Conservation (phyloP, 768 basidiomycete species). For the Russula sp. region DNA sequence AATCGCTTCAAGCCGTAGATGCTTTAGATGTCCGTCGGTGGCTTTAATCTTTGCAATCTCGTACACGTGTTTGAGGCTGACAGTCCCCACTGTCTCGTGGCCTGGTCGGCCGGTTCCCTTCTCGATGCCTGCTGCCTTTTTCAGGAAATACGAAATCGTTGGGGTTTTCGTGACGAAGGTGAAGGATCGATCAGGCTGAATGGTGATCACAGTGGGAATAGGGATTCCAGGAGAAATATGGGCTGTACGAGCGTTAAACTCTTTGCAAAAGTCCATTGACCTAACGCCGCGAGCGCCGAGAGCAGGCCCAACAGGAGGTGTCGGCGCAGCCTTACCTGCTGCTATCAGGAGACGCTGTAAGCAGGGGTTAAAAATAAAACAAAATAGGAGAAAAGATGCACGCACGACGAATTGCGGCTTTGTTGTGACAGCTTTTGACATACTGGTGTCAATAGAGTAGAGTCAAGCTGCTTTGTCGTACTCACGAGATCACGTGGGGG, state of each 20-base stretch:
- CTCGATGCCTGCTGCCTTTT: conserved; percentile 83
- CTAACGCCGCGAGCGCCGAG: conserved; percentile 97
- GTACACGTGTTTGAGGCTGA: conserved; percentile 95
- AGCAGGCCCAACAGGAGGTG: conserved; percentile 94
- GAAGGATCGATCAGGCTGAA: conserved; percentile 94
- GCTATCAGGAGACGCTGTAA: conserved; percentile 75
- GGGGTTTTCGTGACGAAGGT: conserved; percentile 91
- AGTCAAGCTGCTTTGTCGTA: too few species aligned
- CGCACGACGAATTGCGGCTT: conserved; percentile 74
- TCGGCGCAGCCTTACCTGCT: conserved; percentile 93
- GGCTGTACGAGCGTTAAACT: conserved; percentile 97
- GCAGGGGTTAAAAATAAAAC: conserved; percentile 1
- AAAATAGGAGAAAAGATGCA: conserved; percentile 23
- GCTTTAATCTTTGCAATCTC: conserved; percentile 98
- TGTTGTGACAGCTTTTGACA: conserved; percentile 65
- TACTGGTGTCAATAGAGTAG: conserved; percentile 26
- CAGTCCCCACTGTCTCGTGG: conserved; percentile 69
- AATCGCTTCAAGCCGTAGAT: conserved; percentile 80
- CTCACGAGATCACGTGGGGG: neutral
- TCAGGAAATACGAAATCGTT: conserved; percentile 83
- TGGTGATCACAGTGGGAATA: conserved; percentile 85
- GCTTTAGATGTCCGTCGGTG: conserved; percentile 82
- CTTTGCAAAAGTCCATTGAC: conserved; percentile 99
- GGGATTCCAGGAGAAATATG: conserved; percentile 82
- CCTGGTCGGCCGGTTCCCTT: conserved; percentile 85